phyloP scores from a whole-genome alignment of 169 alveolate genomes.

The Eimeria praecox region DNA sequence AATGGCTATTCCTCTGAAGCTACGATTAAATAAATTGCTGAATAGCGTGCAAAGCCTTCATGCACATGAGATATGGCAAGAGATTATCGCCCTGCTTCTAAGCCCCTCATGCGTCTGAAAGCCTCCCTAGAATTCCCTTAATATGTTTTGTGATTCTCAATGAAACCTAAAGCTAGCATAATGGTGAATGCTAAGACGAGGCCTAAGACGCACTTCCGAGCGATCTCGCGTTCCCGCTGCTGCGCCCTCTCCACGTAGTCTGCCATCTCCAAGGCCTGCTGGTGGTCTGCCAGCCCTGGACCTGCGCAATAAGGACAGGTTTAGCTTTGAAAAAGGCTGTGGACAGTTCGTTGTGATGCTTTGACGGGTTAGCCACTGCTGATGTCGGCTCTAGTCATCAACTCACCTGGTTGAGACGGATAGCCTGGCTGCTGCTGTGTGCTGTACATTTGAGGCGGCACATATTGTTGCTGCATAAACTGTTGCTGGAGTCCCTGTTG shows the following conservation, averaged over 20 bases:
- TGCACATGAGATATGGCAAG: neutral
- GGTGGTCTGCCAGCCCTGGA: conserved; percentile 24
- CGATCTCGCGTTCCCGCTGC: conserved; percentile 68
- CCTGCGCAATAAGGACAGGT: neutral
- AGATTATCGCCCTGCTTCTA: neutral
- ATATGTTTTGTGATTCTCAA: neutral
- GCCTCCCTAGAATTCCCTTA: neutral
- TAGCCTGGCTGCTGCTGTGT: conserved; percentile 30
- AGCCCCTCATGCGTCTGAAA: neutral
- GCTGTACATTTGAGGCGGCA: neutral
- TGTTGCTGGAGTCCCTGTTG: conserved; percentile 28
- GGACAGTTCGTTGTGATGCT: neutral
- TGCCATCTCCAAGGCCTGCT: conserved; percentile 56
- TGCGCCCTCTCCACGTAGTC: conserved; percentile 67
- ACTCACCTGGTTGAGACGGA: conserved; percentile 33
- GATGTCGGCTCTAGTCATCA: neutral
- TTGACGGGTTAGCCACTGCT: neutral
- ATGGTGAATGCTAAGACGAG: neutral
- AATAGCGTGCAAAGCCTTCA: neutral
- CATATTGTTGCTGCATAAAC: neutral
- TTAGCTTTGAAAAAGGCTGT: neutral
- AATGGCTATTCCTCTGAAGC: neutral
- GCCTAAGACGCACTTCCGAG: conserved; percentile 21
- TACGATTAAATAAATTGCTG: neutral
- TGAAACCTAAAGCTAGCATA: neutral